Evolutionary conservation across 345 rosid species (phyloP), one percentile per base, ranked within the genome.

Genomic region (Trapa bicornis): DNA sequence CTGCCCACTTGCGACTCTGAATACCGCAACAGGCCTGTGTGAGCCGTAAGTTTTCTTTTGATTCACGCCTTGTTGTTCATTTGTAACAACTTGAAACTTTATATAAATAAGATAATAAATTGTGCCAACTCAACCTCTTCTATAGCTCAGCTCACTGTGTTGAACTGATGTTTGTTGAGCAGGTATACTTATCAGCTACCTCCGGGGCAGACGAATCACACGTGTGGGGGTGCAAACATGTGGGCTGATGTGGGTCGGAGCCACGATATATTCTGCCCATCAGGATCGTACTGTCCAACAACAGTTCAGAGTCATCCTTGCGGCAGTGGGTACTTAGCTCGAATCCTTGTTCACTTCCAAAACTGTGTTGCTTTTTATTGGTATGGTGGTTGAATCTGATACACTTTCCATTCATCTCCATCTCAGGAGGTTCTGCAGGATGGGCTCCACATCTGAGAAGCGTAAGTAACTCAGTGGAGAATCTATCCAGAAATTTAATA

Each of bases 141-240:
- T 22, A 22, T 22, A 22, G 29, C 29, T 22, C 29, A 22, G 29
- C 29, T 22, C 29, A 22, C 29, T 22, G 29, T 22, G 29, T 22
- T 22, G 29, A 22, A 22, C 29, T 22, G 42, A 39, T 39, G 29
- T 39, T 39, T 39, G 48, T 58, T 68, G 64, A 85, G 64, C 86
- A 91, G 99, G 79, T 94, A 94, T 62, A 70, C 71, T 70, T 94
- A 94, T 79, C 99, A 89, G 61, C 76, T 85, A 47, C 92, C 96
- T 70, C 78, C 86, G 15, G 92, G 86, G 70, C 12, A 62, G 75
- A 80, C 84, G 57, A 82, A 86, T 81, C 95, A 87, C 75, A 83
- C 92, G 36, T 94, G 99, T 75, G 97, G 99, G 70, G 97, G 97
- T 64, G 97, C 99, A 74, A 83, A 94, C 70, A 72, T 86, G 67